Base-by-base conservation (phyloP, 1,139 yeast genomes). In the Dujonia santamariae region DNA sequence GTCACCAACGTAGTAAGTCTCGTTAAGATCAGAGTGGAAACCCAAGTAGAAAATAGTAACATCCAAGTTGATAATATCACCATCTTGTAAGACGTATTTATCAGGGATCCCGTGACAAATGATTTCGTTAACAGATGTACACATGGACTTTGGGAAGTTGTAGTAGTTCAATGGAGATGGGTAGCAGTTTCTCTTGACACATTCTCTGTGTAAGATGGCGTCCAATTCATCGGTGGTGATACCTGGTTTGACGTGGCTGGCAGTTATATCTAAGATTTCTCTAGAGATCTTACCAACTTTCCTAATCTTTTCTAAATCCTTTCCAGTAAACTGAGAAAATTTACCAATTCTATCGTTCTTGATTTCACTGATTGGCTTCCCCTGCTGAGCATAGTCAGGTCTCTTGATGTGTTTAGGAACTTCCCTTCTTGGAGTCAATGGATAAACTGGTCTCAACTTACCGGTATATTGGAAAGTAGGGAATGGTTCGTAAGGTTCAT, bases 81-180 rank as follows among this genome's bases (percentile, higher is more conserved):
- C 98, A 50, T 92, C 97, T 56, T 86, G 65, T 43, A 94, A 70
- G 26, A 78, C 79, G 37, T 90, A 76, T 62, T 85, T 74, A 59
- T 94, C 98, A 18, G 98, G 98, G 40, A 92, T 85, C 45, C 99
- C 99, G 59, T 92, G 99, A 58, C 99, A 92, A 42, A 92, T 85
- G 39, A 88, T 81, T 64, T 92, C 98, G 59, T 94, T 90, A 28
- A 94, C 80, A 5, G 97, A 87, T 1, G 97, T 87, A 63, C 98
- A 94, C 30, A 87, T 75, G 21, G 95, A 81, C 58, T 88, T 90
- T 26, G 98, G 97, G 65, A 80, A 94, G 59, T 87, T 85, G 66
- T 84, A 92, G 63, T 94, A 94, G 65, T 94, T 94, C 44, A 92
- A 70, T 4, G 99, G 96, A 12, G 96, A 86, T 18, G 99, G 99